phyloP scores from a whole-genome alignment of 495 filamentous ascomycete species.

The Penicillium atrosanguineum region DNA sequence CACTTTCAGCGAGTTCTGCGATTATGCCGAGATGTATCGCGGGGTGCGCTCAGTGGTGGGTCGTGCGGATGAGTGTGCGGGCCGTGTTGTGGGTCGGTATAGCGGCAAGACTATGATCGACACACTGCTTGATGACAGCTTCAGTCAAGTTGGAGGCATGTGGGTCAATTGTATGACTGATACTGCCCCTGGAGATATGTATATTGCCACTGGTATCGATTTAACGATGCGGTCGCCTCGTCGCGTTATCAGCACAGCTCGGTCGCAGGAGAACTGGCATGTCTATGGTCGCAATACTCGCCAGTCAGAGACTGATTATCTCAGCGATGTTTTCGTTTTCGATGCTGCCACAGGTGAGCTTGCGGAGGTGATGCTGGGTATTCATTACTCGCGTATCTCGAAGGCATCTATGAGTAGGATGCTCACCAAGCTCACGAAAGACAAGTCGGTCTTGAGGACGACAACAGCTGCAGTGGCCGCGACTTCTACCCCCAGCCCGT shows the following conservation, averaged over 20 bases:
- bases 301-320: slow-evolving; percentile 30
- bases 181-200: slow-evolving; percentile 38
- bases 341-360: slow-evolving; percentile 38
- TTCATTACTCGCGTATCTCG: slow-evolving; percentile 44
- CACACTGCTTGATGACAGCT: slow-evolving; percentile 33
- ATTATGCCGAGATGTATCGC: slow-evolving; percentile 45
- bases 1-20: slow-evolving; percentile 44
- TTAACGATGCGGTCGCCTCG: slow-evolving; percentile 45
- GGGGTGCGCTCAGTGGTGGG: slow-evolving; percentile 49
- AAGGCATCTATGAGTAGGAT: slow-evolving; percentile 44
- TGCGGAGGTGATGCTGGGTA: slow-evolving; percentile 48
- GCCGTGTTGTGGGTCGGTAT: slow-evolving; percentile 39
- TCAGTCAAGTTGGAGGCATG: slow-evolving; percentile 52
- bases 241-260: slow-evolving; percentile 8
- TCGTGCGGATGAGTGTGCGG: slow-evolving; percentile 40
- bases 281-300: slow-evolving; percentile 41
- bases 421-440: slow-evolving; percentile 12
- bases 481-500: not conserved
- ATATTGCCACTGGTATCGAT: slow-evolving; percentile 47
- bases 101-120: slow-evolving; percentile 40
- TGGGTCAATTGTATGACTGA: slow-evolving; percentile 55
- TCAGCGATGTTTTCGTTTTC: slow-evolving; percentile 54
- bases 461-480: not conserved
- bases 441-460: not conserved
- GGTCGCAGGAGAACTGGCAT: slow-evolving; percentile 39